These are phyloP conservation scores for Ganoderma boninense DNA, from an alignment of 1,284 basidiomycete species.

Conservation along the genomic window DNA sequence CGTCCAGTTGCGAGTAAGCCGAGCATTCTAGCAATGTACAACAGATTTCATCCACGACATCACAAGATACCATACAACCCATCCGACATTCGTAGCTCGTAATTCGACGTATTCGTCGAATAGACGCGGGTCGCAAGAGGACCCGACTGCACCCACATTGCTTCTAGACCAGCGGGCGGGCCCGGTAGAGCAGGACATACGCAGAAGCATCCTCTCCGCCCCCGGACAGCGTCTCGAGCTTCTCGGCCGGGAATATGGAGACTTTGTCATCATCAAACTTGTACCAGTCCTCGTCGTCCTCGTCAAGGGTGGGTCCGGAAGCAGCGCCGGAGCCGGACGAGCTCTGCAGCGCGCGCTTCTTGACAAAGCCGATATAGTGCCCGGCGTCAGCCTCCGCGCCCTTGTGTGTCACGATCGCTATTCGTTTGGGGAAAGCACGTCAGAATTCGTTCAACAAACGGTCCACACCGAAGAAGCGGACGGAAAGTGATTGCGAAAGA, in stretches of 20 bases:
- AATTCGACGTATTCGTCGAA: background rate
- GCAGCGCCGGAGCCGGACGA: conserved; percentile 11
- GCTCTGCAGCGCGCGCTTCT: conserved; percentile 71
- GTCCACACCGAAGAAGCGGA: background rate
- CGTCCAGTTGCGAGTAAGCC: background rate
- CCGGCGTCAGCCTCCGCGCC: conserved; percentile 94
- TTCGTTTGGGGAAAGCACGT: background rate
- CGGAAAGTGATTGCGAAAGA: background rate
- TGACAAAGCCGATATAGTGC: conserved; percentile 93
- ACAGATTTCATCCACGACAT: background rate
- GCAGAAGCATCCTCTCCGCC: conserved; percentile 88
- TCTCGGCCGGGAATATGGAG: conserved; percentile 81
- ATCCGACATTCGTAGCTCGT: background rate
- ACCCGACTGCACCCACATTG: background rate
- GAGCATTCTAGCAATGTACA: background rate
- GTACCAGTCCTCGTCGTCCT: conserved; percentile 84
- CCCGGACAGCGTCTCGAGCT: conserved; percentile 85
- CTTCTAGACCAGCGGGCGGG: conserved; percentile 44
- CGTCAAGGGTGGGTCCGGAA: conserved; percentile 40
- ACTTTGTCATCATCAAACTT: conserved; percentile 96
- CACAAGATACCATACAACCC: background rate
- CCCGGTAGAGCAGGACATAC: conserved; percentile 87
- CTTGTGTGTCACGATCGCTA: conserved; percentile 96
- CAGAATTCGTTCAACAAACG: background rate
- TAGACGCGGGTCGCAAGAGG: background rate